A percentile compares a stretch with the other conserved stretches of the same genome.
phyloP scores from a whole-genome alignment of 2,329 filamentous ascomycete genomes.

The Monascus ruber region DNA sequence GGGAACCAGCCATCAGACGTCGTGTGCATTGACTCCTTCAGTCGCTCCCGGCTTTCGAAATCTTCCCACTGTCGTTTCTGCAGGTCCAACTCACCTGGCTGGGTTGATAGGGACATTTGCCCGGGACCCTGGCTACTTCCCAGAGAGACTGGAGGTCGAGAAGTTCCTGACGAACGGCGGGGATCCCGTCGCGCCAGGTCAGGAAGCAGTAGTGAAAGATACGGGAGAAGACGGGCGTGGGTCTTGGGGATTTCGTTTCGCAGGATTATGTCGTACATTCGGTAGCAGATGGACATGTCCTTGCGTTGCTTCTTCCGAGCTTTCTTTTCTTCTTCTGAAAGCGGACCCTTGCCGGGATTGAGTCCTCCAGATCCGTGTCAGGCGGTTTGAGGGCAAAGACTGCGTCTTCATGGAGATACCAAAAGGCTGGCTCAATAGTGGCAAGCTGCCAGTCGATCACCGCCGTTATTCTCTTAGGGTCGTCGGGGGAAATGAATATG shows the following conservation, averaged over 20 bases:
- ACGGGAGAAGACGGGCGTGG: conserved; percentile 14
- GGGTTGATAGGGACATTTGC: conserved; percentile 14
- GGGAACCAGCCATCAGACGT: conserved; percentile 23
- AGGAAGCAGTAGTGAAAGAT: conserved; percentile 21
- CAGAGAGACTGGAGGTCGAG: conserved; percentile 17
- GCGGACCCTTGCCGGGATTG: conserved; percentile 2
- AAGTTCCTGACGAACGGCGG: conserved; percentile 19
- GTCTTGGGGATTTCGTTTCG: conserved; percentile 14
- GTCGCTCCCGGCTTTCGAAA: conserved; percentile 17
- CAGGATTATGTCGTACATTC: conserved; percentile 19
- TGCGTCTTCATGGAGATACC: conserved; percentile 15
- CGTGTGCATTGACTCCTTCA: conserved; percentile 15
- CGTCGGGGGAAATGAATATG: conserved; percentile 19
- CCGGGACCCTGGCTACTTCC: conserved; percentile 13
- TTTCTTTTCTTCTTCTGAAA: no score
- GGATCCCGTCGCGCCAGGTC: conserved; percentile 17
- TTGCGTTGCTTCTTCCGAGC: conserved; percentile 8
- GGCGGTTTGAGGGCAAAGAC: conserved; percentile 16
- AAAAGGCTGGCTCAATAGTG: conserved; percentile 20
- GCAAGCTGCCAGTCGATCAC: conserved; percentile 25
- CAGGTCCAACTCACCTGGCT: conserved; percentile 13
- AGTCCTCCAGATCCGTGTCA: conserved; percentile 3
- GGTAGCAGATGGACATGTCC: conserved; percentile 17
- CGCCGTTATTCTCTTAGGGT: conserved; percentile 17
- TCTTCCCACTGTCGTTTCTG: conserved; percentile 19